Conservation (phyloP, 2,329 filamentous ascomycete species). For the Lanzia echinophila region DNA sequence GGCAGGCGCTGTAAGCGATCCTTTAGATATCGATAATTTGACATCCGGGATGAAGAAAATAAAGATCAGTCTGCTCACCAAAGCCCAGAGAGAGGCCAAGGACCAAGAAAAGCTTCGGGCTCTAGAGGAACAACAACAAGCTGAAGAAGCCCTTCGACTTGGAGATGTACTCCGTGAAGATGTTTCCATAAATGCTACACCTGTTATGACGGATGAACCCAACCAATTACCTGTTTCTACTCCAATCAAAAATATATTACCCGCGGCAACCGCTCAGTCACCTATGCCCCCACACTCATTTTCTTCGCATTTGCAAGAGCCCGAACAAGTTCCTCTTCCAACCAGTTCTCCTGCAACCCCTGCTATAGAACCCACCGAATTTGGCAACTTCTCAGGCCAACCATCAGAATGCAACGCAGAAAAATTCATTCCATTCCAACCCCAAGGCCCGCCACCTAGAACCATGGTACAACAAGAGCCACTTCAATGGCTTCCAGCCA, state of each 20-base stretch:
- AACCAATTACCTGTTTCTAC: neutral
- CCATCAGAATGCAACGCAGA: conserved; percentile 25
- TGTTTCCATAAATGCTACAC: neutral
- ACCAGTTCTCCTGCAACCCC: conserved; percentile 19
- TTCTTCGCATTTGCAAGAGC: conserved; percentile 16
- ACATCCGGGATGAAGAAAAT: conserved; percentile 55
- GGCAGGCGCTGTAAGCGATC: conserved; percentile 1
- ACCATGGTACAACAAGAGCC: conserved; percentile 34
- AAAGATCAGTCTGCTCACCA: conserved; percentile 51
- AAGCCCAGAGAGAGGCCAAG: conserved; percentile 50
- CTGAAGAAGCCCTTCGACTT: conserved; percentile 10
- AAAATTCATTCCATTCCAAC: conserved; percentile 49
- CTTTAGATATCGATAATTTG: conserved; percentile 45
- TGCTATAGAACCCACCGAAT: neutral
- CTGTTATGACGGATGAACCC: neutral
- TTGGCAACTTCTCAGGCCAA: conserved; percentile 5
- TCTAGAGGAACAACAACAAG: neutral
- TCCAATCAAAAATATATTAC: conserved; percentile 8
- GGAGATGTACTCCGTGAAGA: conserved; percentile 10
- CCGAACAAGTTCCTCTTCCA: conserved; percentile 20
- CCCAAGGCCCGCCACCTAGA: conserved; percentile 43
- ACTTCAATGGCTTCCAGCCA: conserved; percentile 48
- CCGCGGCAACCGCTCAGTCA: conserved; percentile 16
- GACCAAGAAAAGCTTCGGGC: conserved; percentile 27
- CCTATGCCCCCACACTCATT: conserved; percentile 11